Conservation (phyloP, 148 eudicot species). For the Nyssa sinensis region DNA sequence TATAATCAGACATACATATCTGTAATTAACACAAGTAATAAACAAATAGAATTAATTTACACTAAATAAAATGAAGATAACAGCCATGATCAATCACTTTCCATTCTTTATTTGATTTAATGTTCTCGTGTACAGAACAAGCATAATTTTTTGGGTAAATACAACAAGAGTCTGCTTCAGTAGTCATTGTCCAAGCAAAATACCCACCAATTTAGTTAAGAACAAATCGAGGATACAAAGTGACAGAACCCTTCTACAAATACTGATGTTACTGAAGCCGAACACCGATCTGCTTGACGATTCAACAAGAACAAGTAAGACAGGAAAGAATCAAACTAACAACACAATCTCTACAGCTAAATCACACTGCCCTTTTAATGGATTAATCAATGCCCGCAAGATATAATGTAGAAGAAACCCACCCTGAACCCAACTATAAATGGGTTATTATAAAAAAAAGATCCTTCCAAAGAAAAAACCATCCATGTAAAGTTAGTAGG, state of each 20-base stretch:
- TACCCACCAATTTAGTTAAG: no score
- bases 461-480: slow-evolving; percentile 4
- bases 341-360: slow-evolving; percentile 9
- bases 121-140: no score
- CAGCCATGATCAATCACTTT: no score
- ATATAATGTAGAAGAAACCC: not conserved
- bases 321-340: slow-evolving; percentile 12
- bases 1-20: no score
- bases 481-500: not conserved
- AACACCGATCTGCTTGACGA: not conserved
- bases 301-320: slow-evolving; percentile 1
- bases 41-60: no score
- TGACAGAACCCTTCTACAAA: not conserved
- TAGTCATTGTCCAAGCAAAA: no score
- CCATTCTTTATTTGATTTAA: no score
- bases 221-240: not conserved
- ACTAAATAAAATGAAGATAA: no score
- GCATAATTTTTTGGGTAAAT: not conserved
- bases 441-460: not conserved
- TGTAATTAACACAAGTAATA: no score
- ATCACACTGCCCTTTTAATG: not conserved
- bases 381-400: not conserved
- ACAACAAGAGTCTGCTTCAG: not conserved
- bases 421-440: not conserved
- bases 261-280: not conserved